A percentile compares a stretch with the other conserved stretches of the same genome.
phyloP scores from a whole-genome alignment of 1,139 yeast genomes.

The Kodamaea sp. region DNA sequence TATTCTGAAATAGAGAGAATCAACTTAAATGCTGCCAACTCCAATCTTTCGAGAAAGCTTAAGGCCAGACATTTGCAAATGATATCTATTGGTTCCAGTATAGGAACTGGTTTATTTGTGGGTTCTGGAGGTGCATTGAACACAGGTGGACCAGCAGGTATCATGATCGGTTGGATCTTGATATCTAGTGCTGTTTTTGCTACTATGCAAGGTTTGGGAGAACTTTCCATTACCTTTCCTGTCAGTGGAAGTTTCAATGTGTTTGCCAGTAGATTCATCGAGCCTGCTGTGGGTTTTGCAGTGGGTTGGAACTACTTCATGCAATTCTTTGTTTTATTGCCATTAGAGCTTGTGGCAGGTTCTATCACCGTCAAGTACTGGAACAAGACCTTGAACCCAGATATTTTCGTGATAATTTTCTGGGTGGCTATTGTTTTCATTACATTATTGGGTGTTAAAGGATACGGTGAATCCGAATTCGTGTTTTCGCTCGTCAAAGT shows the following conservation, averaged over 20 bases:
- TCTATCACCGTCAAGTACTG: conserved; percentile 44
- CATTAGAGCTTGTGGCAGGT: conserved; percentile 37
- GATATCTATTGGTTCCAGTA: conserved; percentile 67
- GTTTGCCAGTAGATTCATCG: conserved; percentile 41
- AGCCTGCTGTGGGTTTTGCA: conserved; percentile 44
- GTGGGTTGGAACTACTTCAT: conserved; percentile 46
- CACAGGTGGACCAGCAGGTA: conserved; percentile 76
- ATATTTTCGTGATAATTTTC: conserved; percentile 40
- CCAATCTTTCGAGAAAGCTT: conserved; percentile 38
- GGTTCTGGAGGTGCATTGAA: conserved; percentile 34
- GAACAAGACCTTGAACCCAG: conserved; percentile 39
- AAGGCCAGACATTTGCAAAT: conserved; percentile 57
- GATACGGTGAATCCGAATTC: conserved; percentile 49
- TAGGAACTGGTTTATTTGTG: conserved; percentile 59
- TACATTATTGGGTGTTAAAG: conserved; percentile 42
- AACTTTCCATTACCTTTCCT: conserved; percentile 40
- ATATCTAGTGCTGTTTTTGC: conserved; percentile 22
- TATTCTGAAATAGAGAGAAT: conserved; percentile 39
- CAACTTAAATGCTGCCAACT: conserved; percentile 38
- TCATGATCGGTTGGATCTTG: conserved; percentile 50
- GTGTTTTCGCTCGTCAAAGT: conserved; percentile 40
- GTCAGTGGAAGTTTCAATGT: conserved; percentile 42
- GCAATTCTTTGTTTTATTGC: conserved; percentile 28
- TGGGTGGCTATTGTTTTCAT: conserved; percentile 38
- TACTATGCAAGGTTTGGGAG: conserved; percentile 46